Base-by-base conservation (phyloP, 2,329 filamentous ascomycete genomes). In the Helotiales sp. region DNA sequence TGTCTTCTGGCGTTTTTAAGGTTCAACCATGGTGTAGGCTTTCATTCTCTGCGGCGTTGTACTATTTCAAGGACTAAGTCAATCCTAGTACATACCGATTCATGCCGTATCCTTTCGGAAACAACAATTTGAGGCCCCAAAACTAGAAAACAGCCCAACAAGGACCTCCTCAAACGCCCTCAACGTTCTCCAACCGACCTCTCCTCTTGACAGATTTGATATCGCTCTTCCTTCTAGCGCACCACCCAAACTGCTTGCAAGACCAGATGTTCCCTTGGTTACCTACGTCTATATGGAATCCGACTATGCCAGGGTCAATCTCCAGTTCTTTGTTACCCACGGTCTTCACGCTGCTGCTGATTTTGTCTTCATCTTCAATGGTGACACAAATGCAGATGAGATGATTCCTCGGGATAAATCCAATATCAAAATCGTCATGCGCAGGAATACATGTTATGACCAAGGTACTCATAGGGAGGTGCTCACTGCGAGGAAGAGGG, bases 281-380 rank as follows among this genome's bases (percentile, higher is more conserved):
- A 54, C 75, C 8, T 76, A 76, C 59, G 74, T 71, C 20, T 73
- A 76, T 55, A 73, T 63, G n/a, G 71, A 74, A 50, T 69, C 73
- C 11, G 52, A 65, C 6, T 63, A 65, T 15, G 69, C 75, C 2
- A 66, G 72, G 13, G 20, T 40, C 22, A 76, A 76, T 61, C 60
- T 76, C 43, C 17, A 72, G 20, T 76, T 73, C 64, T 77, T 75
- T 34, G 61, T 75, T 24, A 55, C 65, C 1, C 73, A 76, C 60
- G 75, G 62, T 17, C 63, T 76, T 22, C 75, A 77, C 37, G 72
- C 52, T 7, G 63, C 64, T 6, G 73, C 75, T 1, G 74, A 76
- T 54, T 75, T 75, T 40, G 32, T 76, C 20, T 76, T 76, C 61
- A 73, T 76, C 22, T 37, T 76, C 15, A 75, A 76, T 43, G 75